phyloP scores from a whole-genome alignment of 1,284 basidiomycete genomes.

The Ustanciosporium gigantosporum region DNA sequence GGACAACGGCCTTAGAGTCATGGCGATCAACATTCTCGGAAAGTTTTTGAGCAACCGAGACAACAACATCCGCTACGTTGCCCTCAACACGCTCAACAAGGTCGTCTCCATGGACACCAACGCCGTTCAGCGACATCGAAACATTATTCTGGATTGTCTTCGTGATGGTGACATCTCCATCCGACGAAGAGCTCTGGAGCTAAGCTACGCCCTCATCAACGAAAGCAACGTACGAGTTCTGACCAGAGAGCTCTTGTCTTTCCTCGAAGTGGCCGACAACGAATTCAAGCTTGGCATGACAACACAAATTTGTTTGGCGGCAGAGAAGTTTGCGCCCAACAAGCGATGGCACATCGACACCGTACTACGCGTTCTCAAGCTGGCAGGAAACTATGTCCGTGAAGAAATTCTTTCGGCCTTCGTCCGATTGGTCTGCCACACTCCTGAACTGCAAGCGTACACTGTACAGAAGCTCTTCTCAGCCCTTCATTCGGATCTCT shows the following conservation, averaged over 20 bases:
- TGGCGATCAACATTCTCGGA: slow-evolving; percentile 99
- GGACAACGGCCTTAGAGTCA: slow-evolving; percentile 90
- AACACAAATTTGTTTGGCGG: slow-evolving; percentile 93
- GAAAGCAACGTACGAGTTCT: slow-evolving; percentile 91
- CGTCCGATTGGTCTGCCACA: slow-evolving; percentile 93
- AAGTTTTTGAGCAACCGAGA: slow-evolving; percentile 97
- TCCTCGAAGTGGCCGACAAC: slow-evolving; percentile 96
- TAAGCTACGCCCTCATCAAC: slow-evolving; percentile 96
- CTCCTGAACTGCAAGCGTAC: slow-evolving; percentile 94
- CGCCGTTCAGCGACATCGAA: slow-evolving; percentile 95
- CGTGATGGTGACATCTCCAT: slow-evolving; percentile 99
- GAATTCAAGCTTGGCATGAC: slow-evolving; percentile 99
- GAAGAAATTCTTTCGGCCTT: slow-evolving; percentile 95
- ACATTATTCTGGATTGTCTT: slow-evolving; percentile 96
- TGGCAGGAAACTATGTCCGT: slow-evolving; percentile 97
- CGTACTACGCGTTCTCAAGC: slow-evolving; percentile 84
- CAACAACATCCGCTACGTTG: slow-evolving; percentile 98
- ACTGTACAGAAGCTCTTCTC: slow-evolving; percentile 89
- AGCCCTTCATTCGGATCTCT: slow-evolving; percentile 86
- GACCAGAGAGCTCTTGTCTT: slow-evolving; percentile 87
- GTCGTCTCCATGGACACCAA: slow-evolving; percentile 97
- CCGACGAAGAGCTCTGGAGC: slow-evolving; percentile 88
- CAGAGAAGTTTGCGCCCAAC: slow-evolving; percentile 94
- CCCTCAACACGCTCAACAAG: slow-evolving; percentile 97
- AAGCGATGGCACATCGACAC: slow-evolving; percentile 99